Evolutionary conservation across 78 protist species (phyloP), one percentile per base, ranked within the genome.

Genomic region (Thecamonas trahens): DNA sequence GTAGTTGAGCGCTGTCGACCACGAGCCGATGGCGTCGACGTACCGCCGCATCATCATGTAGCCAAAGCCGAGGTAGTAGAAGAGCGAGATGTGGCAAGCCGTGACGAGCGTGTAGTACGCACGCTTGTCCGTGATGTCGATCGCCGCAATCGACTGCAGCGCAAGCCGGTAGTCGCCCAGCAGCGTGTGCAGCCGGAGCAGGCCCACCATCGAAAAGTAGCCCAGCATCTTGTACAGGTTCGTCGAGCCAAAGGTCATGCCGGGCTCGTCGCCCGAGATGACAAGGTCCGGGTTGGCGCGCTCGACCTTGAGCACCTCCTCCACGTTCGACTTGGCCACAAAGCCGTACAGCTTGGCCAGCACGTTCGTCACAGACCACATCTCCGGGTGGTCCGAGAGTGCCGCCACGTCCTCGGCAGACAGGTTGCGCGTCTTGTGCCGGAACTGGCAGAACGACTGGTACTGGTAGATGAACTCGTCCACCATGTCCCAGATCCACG

Each of bases 401-500:
- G 44, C 7, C 44, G 3, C 44, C 17, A 39, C 17, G 17, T 39
- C 44, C 44, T 39, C 44, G 17, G 3, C 44, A 3, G 44, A 8
- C n/a, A n/a, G n/a, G 17, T 39, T 39, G 44, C 44, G 17, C 44
- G 3, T 39, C 42, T 80, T 76, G 31, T 76, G 18, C 61, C 82
- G 77, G 59, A 29, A 70, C 39, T 34, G 70, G 72, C 85, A 80
- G 76, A 80, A 92, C 31, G 83, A 34, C 47, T 81, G 93, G 77
- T 80, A 86, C 78, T 92, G 97, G 80, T 89, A 92, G 66, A 92
- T 74, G 57, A 84, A 89, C 83, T 92, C 97, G 72, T 92, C 94
- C 37, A 88, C 70, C 47, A 92, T 89, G 74, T 89, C 94, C 97
- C 97, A 92, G 29, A 92, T 67, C 97, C 97, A 92, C 57, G 77